Base-by-base conservation (phyloP, 73 alveolate genomes). In the Urostyla sp. region DNA sequence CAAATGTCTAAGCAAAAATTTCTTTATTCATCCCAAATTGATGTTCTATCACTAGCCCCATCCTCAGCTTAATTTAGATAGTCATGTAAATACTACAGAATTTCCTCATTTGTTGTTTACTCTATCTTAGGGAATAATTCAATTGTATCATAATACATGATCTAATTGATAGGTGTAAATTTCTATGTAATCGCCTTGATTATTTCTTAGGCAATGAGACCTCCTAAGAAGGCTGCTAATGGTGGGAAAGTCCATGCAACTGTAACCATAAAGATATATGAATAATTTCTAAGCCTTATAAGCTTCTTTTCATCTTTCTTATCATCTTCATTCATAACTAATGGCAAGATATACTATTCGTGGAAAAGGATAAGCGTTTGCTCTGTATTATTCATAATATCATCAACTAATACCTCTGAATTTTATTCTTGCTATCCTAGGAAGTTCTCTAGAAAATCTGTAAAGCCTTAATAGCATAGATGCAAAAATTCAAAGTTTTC, bases 151-250 rank as follows among this genome's bases (percentile, higher is more conserved):
- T 87, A 85, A 72, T 75, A 85, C 67, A 43, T 85, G 43, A 79
- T 48, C 77, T 96, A 93, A 49, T 74, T 80, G 66, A 96, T 94
- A 26, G 99, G 99, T 69, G 87, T 90, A 87, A 88, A 94, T 76
- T 96, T 96, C 72, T 92, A 89, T 57, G 99, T 96, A 23, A 94
- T 94, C 13, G 98, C 96, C 83, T 96, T 96, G 48, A 94, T 88
- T 6, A 89, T 87, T 87, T 96, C 99, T 89, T 96, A 95, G 18
- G 98, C 90, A 0, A 96, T 93, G 7, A 92, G 56, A 28, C 99
- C 99, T 36, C 99, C 99, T 31, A 96, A 58, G 59, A 91, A 85
- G 1, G 99, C 99, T 24, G 96, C 93, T 46, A 94, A 44, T 0
- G 99, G 93, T 10, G 97, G 95, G 75, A 96, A 85, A 18, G 48